Percentiles rank a stretch among this genome's conserved stretches.
phyloP scores from a whole-genome alignment of 192 early-diverging fungal genomes.

The Coemansia umbellata region DNA sequence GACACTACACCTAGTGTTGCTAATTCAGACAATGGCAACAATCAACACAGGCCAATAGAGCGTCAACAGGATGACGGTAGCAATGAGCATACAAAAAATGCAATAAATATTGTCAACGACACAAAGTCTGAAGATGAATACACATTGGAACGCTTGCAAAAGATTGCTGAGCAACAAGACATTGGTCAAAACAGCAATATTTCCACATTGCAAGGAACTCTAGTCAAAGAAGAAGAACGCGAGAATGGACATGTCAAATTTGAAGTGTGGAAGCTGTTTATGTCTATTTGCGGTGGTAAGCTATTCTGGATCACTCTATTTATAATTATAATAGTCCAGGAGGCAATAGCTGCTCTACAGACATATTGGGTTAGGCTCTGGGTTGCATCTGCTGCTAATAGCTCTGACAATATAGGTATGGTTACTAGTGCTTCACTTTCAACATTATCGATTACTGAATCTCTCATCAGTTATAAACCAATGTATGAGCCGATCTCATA shows the following conservation, averaged over 20 bases:
- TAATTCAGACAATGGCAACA: neutral
- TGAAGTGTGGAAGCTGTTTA: conserved; percentile 71
- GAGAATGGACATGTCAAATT: conserved; percentile 66
- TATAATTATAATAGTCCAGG: conserved; percentile 40
- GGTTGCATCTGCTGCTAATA: conserved; percentile 30
- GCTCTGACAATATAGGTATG: neutral
- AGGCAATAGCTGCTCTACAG: conserved; percentile 47
- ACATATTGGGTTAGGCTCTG: conserved; percentile 64
- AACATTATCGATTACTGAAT: too few relatives aligned
- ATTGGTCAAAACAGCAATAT: conserved; percentile 23
- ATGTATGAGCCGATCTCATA: too few relatives aligned
- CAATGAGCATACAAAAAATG: conserved; percentile 5
- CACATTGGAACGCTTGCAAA: conserved; percentile 11
- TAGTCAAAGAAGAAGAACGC: conserved; percentile 79
- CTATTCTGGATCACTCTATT: conserved; percentile 55
- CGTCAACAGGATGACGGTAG: conserved; percentile 29
- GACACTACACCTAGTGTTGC: conserved; percentile 36
- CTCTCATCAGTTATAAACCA: too few relatives aligned
- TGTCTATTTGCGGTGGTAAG: conserved; percentile 57
- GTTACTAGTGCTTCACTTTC: too few relatives aligned
- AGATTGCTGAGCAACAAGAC: conserved; percentile 30
- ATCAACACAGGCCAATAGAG: conserved; percentile 5
- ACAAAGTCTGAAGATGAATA: conserved; percentile 18
- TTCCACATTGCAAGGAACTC: conserved; percentile 44
- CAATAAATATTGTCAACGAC: neutral